Evolutionary conservation across 371 early-diverging fungal species (phyloP), one percentile per base, ranked within the genome.

Genomic region (Chytridiales sp.): DNA sequence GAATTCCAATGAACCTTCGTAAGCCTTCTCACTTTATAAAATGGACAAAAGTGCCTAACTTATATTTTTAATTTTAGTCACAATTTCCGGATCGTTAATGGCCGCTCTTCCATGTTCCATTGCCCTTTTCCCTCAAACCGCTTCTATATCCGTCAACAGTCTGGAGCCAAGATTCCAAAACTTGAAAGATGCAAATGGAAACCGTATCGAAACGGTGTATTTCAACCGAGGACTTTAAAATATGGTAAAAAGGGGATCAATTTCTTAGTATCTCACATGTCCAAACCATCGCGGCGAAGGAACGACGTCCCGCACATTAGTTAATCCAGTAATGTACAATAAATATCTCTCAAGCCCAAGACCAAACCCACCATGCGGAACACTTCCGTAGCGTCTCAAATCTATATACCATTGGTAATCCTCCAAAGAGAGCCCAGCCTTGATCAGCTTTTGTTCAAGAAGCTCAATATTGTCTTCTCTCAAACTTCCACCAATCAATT

Each of bases 301-400:
- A 13, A 92, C 85, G 11, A 91, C 80, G 62, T 97, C 97, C 11
- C 90, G 73, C 32, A 95, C 85, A 67, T 85, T 93, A 0, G 85
- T 84, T 44, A 89, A 70, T 3, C 93, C 93, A 15, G 91, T 92
- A 2, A 95, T 54, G 76, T 84, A 84, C 47, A 85, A 72, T 35
- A 96, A 55, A 32, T 86, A 84, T 11, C 97, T 76, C 68, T 96
- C 97, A 57, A 95, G 86, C 0, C 97, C 97, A 58, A 96, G 75
- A 13, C 97, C 97, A 76, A 87, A 96, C 17, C 97, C 97, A 26
- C 92, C 96, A 68, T 94, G 94, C 31, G 95, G 94, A 0, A 84
- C 85, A 3, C 81, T 77, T 13, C 95, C 95, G 60, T 77, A 96
- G 63, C 81, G 81, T 59, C 95, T 79, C 56, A 94, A 67, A 63